Base-by-base conservation (phyloP, 768 basidiomycete genomes). In the Cystobasidiopsis lactophilus region DNA sequence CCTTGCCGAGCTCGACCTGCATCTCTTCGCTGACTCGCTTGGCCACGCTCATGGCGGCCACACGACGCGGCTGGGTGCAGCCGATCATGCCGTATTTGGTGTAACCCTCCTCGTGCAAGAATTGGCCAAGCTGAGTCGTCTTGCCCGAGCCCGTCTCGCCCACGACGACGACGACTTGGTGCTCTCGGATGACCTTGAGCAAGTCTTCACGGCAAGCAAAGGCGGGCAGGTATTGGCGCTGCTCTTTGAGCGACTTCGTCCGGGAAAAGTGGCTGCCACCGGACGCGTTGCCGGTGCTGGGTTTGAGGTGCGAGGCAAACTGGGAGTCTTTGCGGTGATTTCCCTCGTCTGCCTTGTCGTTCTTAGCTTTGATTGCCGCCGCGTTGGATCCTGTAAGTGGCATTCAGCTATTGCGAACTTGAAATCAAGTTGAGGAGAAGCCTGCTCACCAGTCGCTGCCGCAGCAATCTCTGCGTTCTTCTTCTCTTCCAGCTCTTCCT, bases 61-160 rank as follows among this genome's bases (percentile, higher is more conserved):
- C 93, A 70, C 93, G 88, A 60, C 93, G 77, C 46, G 93, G 93
- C 64, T 98, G 93, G 0, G 93, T 98, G 64, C 93, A 98, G 11
- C 91, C 91, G 47, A 98, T 78, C 40, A 96, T 73, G 18, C 91
- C 91, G 68, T 78, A 75, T 3, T 75, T 65, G 59, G 88, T 84
- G 66, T 91, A 98, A 0, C 93, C 93, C 57, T 98, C 93, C 65
- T 98, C 93, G 63, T 95, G 85, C 56, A 98, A 66, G 69, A 86
- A 98, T 64, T 98, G 93, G 0, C 84, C 72, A 5, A 98, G 71
- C 65, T 98, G 93, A 0, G 93, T 96, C 1, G 93, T 98, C 69
- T 98, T 98, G 5, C 93, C 93, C 0, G 91, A 96, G 10, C 93
- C 93, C n/a, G 93, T 98, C 68, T 98, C 93, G n/a, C 93, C 93